A percentile compares a stretch with the other conserved stretches of the same genome.
Evolutionary conservation across 805 yeast species (phyloP).

Genomic region (Priceomyces castillae): DNA sequence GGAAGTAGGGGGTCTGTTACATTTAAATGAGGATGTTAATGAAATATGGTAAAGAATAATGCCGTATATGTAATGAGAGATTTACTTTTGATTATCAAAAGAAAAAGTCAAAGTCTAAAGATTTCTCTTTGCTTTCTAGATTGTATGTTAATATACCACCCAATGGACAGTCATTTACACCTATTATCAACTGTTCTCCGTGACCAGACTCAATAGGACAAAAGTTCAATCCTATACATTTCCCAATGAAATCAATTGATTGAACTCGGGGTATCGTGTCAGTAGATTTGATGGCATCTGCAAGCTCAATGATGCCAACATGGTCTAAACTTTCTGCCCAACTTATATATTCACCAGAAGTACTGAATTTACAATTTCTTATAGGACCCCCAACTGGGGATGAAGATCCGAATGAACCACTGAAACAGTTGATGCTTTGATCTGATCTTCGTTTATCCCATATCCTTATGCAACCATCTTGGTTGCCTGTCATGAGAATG

Average conservation of each 20-base stretch:
- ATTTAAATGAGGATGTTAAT: conserved; percentile 35
- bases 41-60: conserved; percentile 39
- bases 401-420: conserved; percentile 28
- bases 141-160: conserved; percentile 58
- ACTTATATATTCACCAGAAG: conserved; percentile 42
- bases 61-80: neutral
- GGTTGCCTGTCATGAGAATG: conserved; percentile 54
- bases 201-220: conserved; percentile 39
- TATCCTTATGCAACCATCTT: conserved; percentile 54
- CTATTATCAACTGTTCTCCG: conserved; percentile 51
- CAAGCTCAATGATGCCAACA: conserved; percentile 47
- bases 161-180: conserved; percentile 51
- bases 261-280: conserved; percentile 32
- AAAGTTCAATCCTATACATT: conserved; percentile 54
- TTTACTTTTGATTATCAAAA: conserved; percentile 11
- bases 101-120: conserved; percentile 41
- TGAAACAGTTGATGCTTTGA: conserved; percentile 30
- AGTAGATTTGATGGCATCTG: conserved; percentile 20
- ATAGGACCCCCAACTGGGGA: conserved; percentile 45
- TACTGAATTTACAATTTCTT: conserved; percentile 50
- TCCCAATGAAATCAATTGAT: conserved; percentile 54
- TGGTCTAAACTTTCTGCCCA: conserved; percentile 63
- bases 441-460: conserved; percentile 48
- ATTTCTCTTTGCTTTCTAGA: conserved; percentile 30
- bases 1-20: conserved; percentile 38